Conservation (phyloP, 2,329 filamentous ascomycete genomes). For the Ophidiomyces ophidiicola region DNA sequence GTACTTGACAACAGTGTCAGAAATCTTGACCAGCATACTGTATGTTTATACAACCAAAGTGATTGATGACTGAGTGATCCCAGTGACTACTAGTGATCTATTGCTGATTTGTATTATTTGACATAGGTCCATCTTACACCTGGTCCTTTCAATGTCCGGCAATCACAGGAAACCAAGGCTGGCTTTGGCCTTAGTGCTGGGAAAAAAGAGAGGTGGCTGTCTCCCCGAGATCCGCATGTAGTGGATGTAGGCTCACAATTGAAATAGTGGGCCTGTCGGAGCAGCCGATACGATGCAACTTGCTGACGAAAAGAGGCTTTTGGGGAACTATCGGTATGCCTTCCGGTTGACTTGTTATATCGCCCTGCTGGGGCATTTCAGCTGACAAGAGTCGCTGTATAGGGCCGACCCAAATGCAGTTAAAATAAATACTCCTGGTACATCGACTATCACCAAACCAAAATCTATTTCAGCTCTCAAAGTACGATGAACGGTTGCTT, state of each 20-base stretch:
- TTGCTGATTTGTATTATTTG: not conserved
- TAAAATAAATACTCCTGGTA: slow-evolving; percentile 3
- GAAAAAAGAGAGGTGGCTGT: slow-evolving; percentile 1
- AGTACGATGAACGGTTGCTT: not conserved
- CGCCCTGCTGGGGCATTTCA: not conserved
- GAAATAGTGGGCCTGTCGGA: not conserved
- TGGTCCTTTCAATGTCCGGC: not conserved
- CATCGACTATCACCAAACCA: not conserved
- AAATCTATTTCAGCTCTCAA: not conserved
- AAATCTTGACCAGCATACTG: slow-evolving; percentile 5
- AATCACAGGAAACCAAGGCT: not conserved
- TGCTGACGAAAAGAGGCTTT: slow-evolving; percentile 12
- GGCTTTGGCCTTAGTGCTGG: not conserved
- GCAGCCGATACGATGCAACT: slow-evolving; percentile 2
- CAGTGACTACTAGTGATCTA: not conserved
- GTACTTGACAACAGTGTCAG: not conserved
- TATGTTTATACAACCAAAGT: not conserved
- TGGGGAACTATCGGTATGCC: slow-evolving; percentile 9
- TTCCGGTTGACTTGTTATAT: not conserved
- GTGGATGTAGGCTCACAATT: not conserved
- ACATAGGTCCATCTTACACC: not conserved
- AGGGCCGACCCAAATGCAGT: slow-evolving; percentile 8
- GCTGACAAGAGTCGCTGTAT: not conserved
- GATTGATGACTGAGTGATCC: not conserved
- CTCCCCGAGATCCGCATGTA: not conserved